Conservation (phyloP, 2,329 filamentous ascomycete species). For the Biscogniauxia sp. region DNA sequence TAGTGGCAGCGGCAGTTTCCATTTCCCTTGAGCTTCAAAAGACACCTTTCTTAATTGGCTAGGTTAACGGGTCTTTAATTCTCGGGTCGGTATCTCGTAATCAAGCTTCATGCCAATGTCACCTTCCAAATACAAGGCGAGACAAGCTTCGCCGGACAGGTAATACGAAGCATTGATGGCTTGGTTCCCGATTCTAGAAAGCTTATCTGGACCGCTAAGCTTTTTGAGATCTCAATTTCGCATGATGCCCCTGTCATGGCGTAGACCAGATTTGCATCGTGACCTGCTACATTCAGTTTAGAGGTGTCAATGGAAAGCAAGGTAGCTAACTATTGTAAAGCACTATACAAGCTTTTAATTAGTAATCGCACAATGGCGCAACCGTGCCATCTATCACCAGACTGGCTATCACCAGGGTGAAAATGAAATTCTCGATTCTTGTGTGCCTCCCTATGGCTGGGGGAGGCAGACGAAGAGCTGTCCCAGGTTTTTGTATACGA, state of each 20-base stretch:
- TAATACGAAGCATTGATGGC: background rate
- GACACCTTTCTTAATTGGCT: conserved; percentile 4
- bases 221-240: conserved; percentile 7
- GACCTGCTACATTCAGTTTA: conserved; percentile 6
- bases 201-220: conserved; percentile 8
- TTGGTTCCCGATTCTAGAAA: background rate
- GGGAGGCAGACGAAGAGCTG: conserved; percentile 1
- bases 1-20: background rate
- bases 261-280: conserved; percentile 3
- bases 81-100: background rate
- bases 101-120: background rate
- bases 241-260: conserved; percentile 7
- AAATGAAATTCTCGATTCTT: conserved; percentile 1
- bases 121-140: conserved; percentile 5
- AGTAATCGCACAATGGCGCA: background rate
- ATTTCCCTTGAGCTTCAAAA: background rate
- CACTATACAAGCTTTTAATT: background rate
- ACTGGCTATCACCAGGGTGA: background rate
- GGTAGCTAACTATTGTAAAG: background rate
- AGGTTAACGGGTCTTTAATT: background rate
- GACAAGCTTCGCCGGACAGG: conserved; percentile 4
- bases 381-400: background rate
- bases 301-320: background rate
- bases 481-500: conserved; percentile 1
- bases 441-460: background rate